Base-by-base conservation (phyloP, 768 basidiomycete genomes). In the Phanerochaete carnosa region DNA sequence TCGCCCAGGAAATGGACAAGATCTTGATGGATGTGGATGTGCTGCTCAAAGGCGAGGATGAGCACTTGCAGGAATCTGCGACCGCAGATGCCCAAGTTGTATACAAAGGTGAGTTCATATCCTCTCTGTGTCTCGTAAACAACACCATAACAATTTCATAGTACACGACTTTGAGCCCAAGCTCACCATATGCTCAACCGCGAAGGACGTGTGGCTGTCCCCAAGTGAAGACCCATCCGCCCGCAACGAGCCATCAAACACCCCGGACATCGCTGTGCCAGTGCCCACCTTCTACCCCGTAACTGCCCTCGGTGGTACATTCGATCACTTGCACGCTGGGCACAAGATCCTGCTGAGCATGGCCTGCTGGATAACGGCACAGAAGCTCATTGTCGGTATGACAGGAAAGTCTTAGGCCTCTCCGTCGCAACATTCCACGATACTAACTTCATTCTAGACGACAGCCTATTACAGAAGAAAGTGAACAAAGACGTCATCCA, bases 341-440 rank as follows among this genome's bases (percentile, higher is more conserved):
- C 97, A 99, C 77, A 97, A 97, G 75, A 95, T 99, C 61, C 83
- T 99, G 29, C 83, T 99, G 12, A 92, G 93, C 68, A 94, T 97
- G 87, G 89, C 85, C 13, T 87, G 92, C 1, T 94, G 89, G 82
- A 86, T 98, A 58, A 80, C 95, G 0, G 70, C 75, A 46, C 72
- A 80, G 63, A 95, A 94, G 72, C 75, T 98, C 68, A 92, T 98
- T 62, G 86, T 98, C 64, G 97, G 97, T 4, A 77, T 98, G 39
- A 92, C 93, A 56, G 89, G 92, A 90, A 59, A 67, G 80, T 26
- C 66, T n/a, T 33, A 25, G 12, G 37, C n/a, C 39, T 58, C 43
- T 35, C 32, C 49, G 22, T 32, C 9, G 8, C 43, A 8, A 19
- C 5, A 47, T 30, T 29, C 13, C 43, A 16, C 33, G 43, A 12